Evolutionary conservation across 2,329 filamentous ascomycete species (phyloP), one percentile per base, ranked within the genome.

Genomic region (Aspergillus versicolor): DNA sequence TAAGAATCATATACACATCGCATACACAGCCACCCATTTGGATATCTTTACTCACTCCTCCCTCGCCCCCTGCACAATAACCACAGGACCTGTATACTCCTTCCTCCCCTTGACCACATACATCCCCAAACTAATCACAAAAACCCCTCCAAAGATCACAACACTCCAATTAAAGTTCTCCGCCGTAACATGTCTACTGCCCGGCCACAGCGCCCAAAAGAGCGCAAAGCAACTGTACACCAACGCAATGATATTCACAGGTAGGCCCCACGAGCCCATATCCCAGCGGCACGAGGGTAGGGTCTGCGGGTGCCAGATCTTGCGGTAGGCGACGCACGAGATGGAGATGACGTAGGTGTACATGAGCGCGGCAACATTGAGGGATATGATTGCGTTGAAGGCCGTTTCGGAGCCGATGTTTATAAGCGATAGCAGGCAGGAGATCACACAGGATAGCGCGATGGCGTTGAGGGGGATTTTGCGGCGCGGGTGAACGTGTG

Each of bases 381-480:
- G 72, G 1, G 79, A 81, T 15, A 78, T 76, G 52, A 84, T 80
- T 52, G 77, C 79, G 63, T 82, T 79, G 66, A 83, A 81, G 6
- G 81, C 81, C 5, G 77, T 73, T 5, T 73, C 61, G 5, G 78
- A 81, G 21, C 79, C 80, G 43, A 84, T 79, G 65, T 82, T 82
- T 67, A 84, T 82, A 6, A 81, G 67, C 0, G 75, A 76, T 7
- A 82, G 67, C 4, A 80, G 66, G 1, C 66, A 63, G 43, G 63
- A 69, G 58, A 75, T 68, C 1, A 63, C 30, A 42, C 69, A 67
- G 3, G 71, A 72, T 1, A 73, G 48, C 1, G 57, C 61, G 22
- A 75, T 70, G 0, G 79, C 70, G 46, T 76, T 76, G 1, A 77
- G 65, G 1, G 79, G 80, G 37, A 81, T 73, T 40, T 75, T 70